phyloP scores from a whole-genome alignment of 2,329 filamentous ascomycete species.

The Keithomyces neogunnii region DNA sequence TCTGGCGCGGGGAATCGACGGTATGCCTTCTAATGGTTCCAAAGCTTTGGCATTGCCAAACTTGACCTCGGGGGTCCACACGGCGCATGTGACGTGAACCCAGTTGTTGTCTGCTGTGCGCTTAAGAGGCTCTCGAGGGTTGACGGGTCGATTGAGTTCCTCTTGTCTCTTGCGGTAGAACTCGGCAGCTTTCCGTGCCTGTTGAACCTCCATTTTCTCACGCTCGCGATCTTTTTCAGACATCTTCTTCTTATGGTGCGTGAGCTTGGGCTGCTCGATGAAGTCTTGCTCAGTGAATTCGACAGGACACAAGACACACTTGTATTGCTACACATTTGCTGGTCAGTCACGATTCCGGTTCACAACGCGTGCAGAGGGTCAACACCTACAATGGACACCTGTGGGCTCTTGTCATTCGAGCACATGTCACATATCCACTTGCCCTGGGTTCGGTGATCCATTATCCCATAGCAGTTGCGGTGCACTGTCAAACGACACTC shows the following conservation, averaged over 20 bases:
- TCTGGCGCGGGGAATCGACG: conserved; percentile 63
- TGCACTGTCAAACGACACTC: conserved; percentile 92
- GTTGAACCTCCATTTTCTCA: conserved; percentile 77
- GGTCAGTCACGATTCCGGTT: conserved; percentile 16
- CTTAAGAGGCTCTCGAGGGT: conserved; percentile 86
- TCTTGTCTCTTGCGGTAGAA: conserved; percentile 77
- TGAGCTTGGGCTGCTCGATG: conserved; percentile 55
- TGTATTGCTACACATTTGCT: conserved; percentile 52
- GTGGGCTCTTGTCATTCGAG: conserved; percentile 83
- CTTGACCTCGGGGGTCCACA: conserved; percentile 88
- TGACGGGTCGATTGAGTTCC: conserved; percentile 70
- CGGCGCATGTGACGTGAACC: conserved; percentile 89
- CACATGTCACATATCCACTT: conserved; percentile 98
- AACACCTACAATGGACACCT: conserved; percentile 73
- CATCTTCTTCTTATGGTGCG: conserved; percentile 69
- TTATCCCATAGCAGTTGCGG: conserved; percentile 82
- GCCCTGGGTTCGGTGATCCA: conserved; percentile 56
- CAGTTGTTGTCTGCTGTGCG: conserved; percentile 94
- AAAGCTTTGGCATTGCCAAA: conserved; percentile 79
- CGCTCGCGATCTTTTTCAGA: conserved; percentile 85
- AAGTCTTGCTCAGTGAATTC: conserved; percentile 75
- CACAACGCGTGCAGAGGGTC: background rate
- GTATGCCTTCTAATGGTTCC: conserved; percentile 83
- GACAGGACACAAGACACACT: conserved; percentile 86
- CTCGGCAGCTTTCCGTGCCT: conserved; percentile 70